Percentiles rank a stretch among this genome's conserved stretches.
Evolutionary conservation across 148 eudicot species (phyloP).

Genomic region (Chenopodium berlandieri): DNA sequence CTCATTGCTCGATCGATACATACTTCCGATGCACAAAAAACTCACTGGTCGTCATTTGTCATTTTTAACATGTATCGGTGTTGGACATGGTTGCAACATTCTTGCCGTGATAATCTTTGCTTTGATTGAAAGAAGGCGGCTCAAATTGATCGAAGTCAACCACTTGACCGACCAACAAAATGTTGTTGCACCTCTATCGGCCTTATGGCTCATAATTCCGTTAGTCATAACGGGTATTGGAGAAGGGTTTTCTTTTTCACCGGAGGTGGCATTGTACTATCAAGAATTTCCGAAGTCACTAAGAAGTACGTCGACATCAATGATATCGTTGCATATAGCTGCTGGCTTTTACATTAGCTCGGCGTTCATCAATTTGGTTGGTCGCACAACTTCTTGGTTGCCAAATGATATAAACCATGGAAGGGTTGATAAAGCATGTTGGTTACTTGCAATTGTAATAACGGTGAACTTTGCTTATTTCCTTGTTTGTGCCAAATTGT

Average conservation of each 20-base stretch:
- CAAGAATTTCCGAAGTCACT: conserved; percentile 36
- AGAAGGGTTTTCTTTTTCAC: conserved; percentile 32
- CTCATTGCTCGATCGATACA: conserved; percentile 30
- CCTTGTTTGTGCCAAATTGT: conserved; percentile 25
- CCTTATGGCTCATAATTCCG: conserved; percentile 32
- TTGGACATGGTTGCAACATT: conserved; percentile 41
- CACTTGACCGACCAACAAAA: conserved; percentile 7
- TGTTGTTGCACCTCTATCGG: conserved; percentile 30
- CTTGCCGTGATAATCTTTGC: conserved; percentile 36
- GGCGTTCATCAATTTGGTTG: conserved; percentile 25
- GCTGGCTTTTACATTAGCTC: conserved; percentile 38
- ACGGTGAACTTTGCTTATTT: conserved; percentile 30
- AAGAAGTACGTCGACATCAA: conserved; percentile 32
- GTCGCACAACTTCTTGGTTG: conserved; percentile 31
- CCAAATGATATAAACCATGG: conserved; percentile 43
- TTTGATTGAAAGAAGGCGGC: conserved; percentile 42
- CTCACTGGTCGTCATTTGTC: conserved; percentile 24
- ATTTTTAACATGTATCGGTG: conserved; percentile 34
- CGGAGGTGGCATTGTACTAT: conserved; percentile 35
- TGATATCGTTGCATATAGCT: conserved; percentile 33
- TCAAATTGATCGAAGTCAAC: conserved; percentile 6
- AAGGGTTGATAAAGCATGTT: conserved; percentile 31
- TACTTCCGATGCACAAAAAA: conserved; percentile 36
- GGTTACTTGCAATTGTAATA: conserved; percentile 27
- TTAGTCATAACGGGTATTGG: conserved; percentile 34